phyloP scores from a whole-genome alignment of 805 yeast species.

The Saccharomycopsis olivae region DNA sequence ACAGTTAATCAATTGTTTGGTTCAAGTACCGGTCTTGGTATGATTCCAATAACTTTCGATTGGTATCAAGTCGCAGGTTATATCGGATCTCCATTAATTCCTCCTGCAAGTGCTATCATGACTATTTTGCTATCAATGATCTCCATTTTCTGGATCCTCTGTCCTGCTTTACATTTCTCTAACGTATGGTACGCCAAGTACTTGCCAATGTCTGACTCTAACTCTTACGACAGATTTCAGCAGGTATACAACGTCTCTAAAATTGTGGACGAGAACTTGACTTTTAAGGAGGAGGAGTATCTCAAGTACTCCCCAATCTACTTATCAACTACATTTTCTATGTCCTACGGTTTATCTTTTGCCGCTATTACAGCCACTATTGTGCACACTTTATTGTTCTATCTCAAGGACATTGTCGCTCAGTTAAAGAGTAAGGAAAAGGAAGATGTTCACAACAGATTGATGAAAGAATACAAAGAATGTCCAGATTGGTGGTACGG shows the following conservation, averaged over 20 bases:
- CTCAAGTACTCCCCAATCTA: conserved; percentile 46
- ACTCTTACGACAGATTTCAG: conserved; percentile 19
- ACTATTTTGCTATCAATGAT: conserved; percentile 37
- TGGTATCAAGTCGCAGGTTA: conserved; percentile 42
- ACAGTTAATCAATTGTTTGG: conserved; percentile 43
- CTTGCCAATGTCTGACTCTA: conserved; percentile 21
- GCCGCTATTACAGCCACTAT: conserved; percentile 56
- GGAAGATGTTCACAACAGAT: conserved; percentile 44
- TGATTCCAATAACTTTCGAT: conserved; percentile 45
- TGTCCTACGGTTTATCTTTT: conserved; percentile 46
- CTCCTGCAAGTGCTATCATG: conserved; percentile 41
- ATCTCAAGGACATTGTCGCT: conserved; percentile 41
- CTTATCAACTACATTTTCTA: conserved; percentile 46
- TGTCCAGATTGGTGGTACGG: conserved; percentile 51
- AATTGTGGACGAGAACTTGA: conserved; percentile 18
- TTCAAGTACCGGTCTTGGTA: conserved; percentile 34
- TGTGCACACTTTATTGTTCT: conserved; percentile 46
- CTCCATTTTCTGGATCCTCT: conserved; percentile 38
- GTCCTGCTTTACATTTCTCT: conserved; percentile 24
- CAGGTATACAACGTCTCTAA: conserved; percentile 18
- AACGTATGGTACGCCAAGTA: conserved; percentile 23
- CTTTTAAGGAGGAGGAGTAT: conserved; percentile 24
- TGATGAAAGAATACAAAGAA: conserved; percentile 46
- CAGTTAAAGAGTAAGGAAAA: conserved; percentile 34
- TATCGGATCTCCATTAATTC: conserved; percentile 52